Percentiles rank a stretch among this genome's conserved stretches.
Conservation (phyloP, 2,329 filamentous ascomycete genomes). For the Nectriaceae sp. region DNA sequence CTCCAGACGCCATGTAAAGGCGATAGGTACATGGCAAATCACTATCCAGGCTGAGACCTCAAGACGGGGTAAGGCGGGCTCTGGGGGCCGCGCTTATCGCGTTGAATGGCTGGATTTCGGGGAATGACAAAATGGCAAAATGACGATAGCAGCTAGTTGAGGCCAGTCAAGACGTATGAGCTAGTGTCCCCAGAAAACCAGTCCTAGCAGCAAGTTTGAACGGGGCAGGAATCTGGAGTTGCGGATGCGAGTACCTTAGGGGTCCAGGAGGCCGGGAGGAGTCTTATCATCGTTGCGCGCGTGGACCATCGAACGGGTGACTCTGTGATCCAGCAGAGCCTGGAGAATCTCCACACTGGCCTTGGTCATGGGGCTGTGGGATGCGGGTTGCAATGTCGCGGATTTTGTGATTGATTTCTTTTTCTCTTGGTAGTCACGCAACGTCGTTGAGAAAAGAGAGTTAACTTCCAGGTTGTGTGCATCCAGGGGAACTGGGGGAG, state of each 20-base stretch:
- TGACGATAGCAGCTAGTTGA: conserved; percentile 17
- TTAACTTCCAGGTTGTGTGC: too few species aligned
- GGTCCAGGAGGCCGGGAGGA: background rate
- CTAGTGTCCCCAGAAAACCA: conserved; percentile 16
- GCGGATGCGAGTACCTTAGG: conserved; percentile 10
- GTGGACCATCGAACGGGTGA: too few species aligned
- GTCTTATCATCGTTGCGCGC: background rate
- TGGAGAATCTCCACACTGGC: too few species aligned
- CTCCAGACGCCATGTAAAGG: conserved; percentile 6
- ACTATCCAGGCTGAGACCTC: conserved; percentile 9
- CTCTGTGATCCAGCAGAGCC: too few species aligned
- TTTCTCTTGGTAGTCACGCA: conserved; percentile 2
- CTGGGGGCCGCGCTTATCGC: conserved; percentile 32
- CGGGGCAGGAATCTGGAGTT: conserved; percentile 10
- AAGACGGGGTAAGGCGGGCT: conserved; percentile 8
- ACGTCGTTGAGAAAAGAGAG: conserved; percentile 13
- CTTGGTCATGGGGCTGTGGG: conserved; percentile 14
- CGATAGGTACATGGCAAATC: conserved; percentile 21
- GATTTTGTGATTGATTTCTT: conserved; percentile 9
- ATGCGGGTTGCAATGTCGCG: conserved; percentile 17
- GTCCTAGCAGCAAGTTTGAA: background rate
- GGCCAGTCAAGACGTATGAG: conserved; percentile 9
- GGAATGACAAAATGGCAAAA: conserved; percentile 10
- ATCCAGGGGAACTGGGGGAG: background rate
- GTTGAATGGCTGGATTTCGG: conserved; percentile 20